Base-by-base conservation (phyloP, 2,329 filamentous ascomycete species). In the Diaporthe sp. region DNA sequence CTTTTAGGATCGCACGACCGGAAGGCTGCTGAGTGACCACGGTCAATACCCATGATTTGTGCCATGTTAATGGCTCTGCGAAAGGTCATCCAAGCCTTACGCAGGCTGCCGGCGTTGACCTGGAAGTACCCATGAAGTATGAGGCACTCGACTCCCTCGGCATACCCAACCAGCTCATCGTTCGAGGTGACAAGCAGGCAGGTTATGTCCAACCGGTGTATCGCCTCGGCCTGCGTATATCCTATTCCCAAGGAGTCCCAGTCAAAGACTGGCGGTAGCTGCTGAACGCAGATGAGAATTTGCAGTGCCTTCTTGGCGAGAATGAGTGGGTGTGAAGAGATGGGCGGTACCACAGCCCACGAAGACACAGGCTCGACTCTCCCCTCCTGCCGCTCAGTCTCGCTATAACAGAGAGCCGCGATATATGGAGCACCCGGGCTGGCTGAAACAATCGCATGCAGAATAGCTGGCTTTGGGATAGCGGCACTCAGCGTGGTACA, bases 101-200 rank as follows among this genome's bases (percentile, higher is more conserved):
- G 85, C 2, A 90, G 81, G 58, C 89, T 89, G 1, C 90, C 90
- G 0, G 83, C 84, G 72, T 90, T 89, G 50, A 84, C 82, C 70
- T 90, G 86, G 77, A 86, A 89, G 70, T 88, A 79, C 25, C 84
- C 83, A 50, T 88, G 82, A 0, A 91, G 79, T 30, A 86, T 78
- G 0, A 91, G 80, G 68, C 86, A 87, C 78, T 90, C 87, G 0
- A 91, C 78, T 2, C 88, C 89, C 78, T 91, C 88, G 1, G 87
- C 78, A 4, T 85, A 87, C 30, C 86, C 85, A 0, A 88, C 80
- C 5, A 91, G 80, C 51, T 89, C 86, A 58, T 91, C 87, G 50
- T 89, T 86, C 5, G 84, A 84, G 0, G 86, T 86, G 4, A 91
- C 86, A 7, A 85, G 79, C 3, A 79, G 78, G 2, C 84, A 79